Conservation (phyloP, 2,329 filamentous ascomycete species). For the Ophiostoma angusticollis region DNA sequence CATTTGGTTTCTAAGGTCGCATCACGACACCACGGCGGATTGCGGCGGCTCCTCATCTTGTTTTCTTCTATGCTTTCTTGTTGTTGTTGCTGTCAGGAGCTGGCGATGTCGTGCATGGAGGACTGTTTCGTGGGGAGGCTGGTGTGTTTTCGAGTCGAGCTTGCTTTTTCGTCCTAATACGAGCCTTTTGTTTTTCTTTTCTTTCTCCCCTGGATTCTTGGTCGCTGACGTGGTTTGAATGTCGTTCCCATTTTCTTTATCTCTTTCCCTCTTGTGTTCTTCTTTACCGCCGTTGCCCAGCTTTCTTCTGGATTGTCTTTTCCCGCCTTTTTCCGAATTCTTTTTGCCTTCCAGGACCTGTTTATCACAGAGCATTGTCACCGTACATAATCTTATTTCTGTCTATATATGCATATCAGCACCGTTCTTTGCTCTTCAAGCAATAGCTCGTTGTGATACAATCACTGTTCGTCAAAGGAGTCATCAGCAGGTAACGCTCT, state of each 20-base stretch:
- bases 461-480: too few relatives aligned
- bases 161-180: too few relatives aligned
- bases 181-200: slow-evolving; percentile 1
- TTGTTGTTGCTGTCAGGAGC: too few relatives aligned
- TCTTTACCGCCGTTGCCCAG: too few relatives aligned
- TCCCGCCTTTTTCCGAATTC: neutral
- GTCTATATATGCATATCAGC: slow-evolving; percentile 4
- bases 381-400: slow-evolving; percentile 2
- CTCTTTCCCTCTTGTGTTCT: neutral
- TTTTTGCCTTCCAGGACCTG: neutral
- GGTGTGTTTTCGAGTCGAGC: too few relatives aligned
- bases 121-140: too few relatives aligned
- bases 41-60: too few relatives aligned
- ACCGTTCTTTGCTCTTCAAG: neutral
- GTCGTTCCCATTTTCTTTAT: neutral
- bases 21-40: too few relatives aligned
- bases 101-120: too few relatives aligned
- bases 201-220: neutral
- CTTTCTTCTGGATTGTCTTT: neutral
- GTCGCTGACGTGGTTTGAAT: neutral
- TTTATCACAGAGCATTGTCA: slow-evolving; percentile 1
- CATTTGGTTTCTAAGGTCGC: slow-evolving; percentile 22
- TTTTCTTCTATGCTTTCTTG: neutral
- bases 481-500: too few relatives aligned
- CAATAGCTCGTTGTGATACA: too few relatives aligned